Percentiles rank a stretch among this genome's conserved stretches.
Evolutionary conservation across 495 filamentous ascomycete genomes (phyloP).

Genomic region (Xylaria palmicola): DNA sequence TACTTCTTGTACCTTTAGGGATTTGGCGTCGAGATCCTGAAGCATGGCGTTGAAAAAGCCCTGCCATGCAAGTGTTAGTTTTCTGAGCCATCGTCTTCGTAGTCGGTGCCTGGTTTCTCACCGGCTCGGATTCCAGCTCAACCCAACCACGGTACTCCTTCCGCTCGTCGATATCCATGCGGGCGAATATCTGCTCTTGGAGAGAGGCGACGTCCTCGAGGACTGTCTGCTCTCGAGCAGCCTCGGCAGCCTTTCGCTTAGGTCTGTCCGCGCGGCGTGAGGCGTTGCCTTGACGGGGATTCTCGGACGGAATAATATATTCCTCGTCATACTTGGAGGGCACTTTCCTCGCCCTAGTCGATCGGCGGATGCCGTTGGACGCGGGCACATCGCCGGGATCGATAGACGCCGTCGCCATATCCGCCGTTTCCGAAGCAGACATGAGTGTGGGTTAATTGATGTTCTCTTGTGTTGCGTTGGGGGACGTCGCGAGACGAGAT

Average conservation of each 20-base stretch:
- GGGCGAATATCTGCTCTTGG: constrained; percentile 35
- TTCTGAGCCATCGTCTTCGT: background rate
- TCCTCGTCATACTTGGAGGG: constrained; percentile 26
- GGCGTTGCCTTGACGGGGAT: background rate
- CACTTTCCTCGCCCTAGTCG: constrained; percentile 32
- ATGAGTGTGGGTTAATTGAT: background rate
- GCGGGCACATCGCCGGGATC: background rate
- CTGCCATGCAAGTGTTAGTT: constrained; percentile 38
- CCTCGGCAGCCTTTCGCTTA: constrained; percentile 39
- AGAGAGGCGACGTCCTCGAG: constrained; percentile 33
- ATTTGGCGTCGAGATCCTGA: constrained; percentile 68
- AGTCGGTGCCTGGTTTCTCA: constrained; percentile 35
- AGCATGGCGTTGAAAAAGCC: constrained; percentile 84
- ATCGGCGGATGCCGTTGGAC: constrained; percentile 27
- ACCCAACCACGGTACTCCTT: constrained; percentile 66
- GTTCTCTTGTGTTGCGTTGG: background rate
- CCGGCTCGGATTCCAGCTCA: constrained; percentile 90
- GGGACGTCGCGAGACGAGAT: background rate
- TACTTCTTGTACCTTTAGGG: constrained; percentile 77
- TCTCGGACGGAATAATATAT: constrained; percentile 12
- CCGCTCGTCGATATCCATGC: constrained; percentile 42
- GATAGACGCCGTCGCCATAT: background rate
- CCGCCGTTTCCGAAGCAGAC: background rate
- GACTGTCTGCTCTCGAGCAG: constrained; percentile 19
- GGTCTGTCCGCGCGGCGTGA: constrained; percentile 14